phyloP scores from a whole-genome alignment of 352 stramenopile genomes.

The Pilasporangium apinafurcum region DNA sequence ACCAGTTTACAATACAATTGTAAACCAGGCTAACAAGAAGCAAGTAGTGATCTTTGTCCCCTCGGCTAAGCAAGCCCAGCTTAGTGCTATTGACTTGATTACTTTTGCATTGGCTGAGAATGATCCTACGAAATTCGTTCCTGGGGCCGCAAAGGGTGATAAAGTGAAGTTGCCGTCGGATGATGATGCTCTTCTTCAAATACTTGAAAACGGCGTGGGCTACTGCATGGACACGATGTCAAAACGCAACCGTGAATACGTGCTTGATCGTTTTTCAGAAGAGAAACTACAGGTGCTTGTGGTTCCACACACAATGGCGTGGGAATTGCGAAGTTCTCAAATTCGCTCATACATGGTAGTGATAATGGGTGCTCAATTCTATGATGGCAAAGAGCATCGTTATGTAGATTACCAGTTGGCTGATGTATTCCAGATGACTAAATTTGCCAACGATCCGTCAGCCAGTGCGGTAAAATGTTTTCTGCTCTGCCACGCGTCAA shows the following conservation, averaged over 20 bases:
- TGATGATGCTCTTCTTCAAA: constrained; percentile 92
- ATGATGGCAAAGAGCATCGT: constrained; percentile 94
- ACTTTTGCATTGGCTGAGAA: constrained; percentile 92
- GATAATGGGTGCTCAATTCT: constrained; percentile 97
- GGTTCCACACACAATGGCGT: constrained; percentile 93
- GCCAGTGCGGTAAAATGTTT: constrained; percentile 90
- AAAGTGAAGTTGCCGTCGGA: constrained; percentile 47
- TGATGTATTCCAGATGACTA: constrained; percentile 98
- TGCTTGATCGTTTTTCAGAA: constrained; percentile 85
- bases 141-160: constrained; percentile 17
- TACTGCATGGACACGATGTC: constrained; percentile 95
- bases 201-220: constrained; percentile 91
- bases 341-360: constrained; percentile 91
- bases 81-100: constrained; percentile 98
- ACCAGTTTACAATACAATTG: constrained; percentile 95
- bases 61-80: constrained; percentile 96
- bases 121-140: constrained; percentile 60
- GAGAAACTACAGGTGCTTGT: constrained; percentile 91
- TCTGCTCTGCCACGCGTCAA: constrained; percentile 95
- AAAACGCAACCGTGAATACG: constrained; percentile 83
- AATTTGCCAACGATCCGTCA: constrained; percentile 51
- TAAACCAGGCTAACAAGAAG: constrained; percentile 82
- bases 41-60: constrained; percentile 96
- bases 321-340: constrained; percentile 73
- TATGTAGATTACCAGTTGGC: constrained; percentile 97